Percentiles rank a stretch among this genome's conserved stretches.
phyloP scores from a whole-genome alignment of 2,329 filamentous ascomycete species.

The Thielaviopsis ethacetica region DNA sequence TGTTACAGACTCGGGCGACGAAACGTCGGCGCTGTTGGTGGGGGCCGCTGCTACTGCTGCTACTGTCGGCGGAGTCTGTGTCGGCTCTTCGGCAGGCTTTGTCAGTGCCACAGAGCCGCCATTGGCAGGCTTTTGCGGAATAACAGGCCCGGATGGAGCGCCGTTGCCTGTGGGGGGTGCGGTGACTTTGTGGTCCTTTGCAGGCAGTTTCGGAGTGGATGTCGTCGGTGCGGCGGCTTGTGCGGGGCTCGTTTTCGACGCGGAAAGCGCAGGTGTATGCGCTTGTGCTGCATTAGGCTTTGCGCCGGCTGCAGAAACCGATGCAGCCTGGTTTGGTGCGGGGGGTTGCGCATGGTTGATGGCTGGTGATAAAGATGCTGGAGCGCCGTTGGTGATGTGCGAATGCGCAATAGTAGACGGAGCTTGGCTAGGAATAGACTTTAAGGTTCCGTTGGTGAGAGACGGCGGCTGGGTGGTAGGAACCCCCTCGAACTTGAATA shows the following conservation, averaged over 20 bases:
- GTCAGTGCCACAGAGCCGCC: background rate
- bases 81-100: background rate
- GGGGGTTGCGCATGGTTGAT: background rate
- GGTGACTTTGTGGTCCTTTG: too few relatives aligned
- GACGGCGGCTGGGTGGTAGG: background rate
- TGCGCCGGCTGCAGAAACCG: background rate
- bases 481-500: slow-evolving; percentile 6
- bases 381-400: background rate
- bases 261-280: background rate
- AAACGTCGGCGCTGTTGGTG: slow-evolving; percentile 18
- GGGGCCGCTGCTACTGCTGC: background rate
- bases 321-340: background rate
- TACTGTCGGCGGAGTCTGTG: background rate
- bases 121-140: too few relatives aligned
- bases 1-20: slow-evolving; percentile 49
- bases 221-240: background rate
- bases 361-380: background rate
- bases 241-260: too few relatives aligned
- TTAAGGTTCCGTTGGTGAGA: too few relatives aligned
- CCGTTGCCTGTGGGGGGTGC: too few relatives aligned
- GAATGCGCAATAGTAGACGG: too few relatives aligned
- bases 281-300: background rate
- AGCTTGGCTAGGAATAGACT: too few relatives aligned
- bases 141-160: too few relatives aligned
- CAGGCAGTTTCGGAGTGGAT: background rate